phyloP scores from a whole-genome alignment of 352 stramenopile genomes.

The Blastocystis hominis region DNA sequence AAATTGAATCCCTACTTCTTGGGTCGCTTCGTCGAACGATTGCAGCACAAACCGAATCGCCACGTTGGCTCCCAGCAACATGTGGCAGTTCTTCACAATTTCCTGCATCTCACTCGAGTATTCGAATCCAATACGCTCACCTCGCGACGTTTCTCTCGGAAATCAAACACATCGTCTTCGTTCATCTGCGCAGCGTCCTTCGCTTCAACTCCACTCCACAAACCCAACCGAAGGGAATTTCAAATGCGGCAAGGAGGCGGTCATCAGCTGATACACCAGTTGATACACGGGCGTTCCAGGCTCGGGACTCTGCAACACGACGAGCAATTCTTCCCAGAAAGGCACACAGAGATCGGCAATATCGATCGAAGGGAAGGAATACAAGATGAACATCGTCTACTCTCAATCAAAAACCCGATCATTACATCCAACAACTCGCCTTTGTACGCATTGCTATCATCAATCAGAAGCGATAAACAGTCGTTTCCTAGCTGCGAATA shows the following conservation, averaged over 20 bases:
- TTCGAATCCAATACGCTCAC: neutral
- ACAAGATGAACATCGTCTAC: constrained; percentile 8
- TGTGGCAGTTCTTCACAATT: neutral
- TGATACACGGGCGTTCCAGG: neutral
- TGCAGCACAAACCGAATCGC: neutral
- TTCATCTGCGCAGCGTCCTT: neutral
- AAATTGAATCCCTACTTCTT: neutral
- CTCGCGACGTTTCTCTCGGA: neutral
- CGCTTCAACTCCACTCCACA: neutral
- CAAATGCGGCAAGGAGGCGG: constrained; percentile 9
- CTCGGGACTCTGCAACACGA: neutral
- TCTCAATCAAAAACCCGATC: neutral
- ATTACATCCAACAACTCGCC: neutral
- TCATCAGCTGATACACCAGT: neutral
- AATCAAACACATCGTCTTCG: neutral
- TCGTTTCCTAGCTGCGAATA: constrained; percentile 10
- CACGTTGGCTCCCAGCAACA: neutral
- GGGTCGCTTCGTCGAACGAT: neutral
- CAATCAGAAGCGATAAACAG: neutral
- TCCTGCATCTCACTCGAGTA: neutral
- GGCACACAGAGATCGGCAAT: constrained; percentile 7
- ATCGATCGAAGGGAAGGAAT: constrained; percentile 10
- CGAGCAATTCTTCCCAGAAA: constrained; percentile 8
- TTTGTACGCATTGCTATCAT: constrained; percentile 3
- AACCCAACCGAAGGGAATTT: neutral